Conservation (phyloP, 495 filamentous ascomycete genomes). For the Penicillium coffeae region DNA sequence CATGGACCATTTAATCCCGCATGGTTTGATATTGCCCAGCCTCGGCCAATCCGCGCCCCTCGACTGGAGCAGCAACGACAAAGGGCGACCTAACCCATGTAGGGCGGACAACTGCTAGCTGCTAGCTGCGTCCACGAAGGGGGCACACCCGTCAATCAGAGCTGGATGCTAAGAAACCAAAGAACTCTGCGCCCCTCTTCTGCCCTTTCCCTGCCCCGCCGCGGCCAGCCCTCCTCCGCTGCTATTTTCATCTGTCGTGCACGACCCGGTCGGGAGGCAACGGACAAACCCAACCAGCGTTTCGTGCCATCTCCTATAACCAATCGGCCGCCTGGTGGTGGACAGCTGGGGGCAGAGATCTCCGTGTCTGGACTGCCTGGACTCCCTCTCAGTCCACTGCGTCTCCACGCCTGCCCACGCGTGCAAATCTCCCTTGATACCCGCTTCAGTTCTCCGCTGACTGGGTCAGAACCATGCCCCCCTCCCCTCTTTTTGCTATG, state of each 20-base stretch:
- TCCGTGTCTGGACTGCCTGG: slow-evolving; percentile 17
- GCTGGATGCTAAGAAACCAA: no score
- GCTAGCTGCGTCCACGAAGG: neutral
- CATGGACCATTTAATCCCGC: neutral
- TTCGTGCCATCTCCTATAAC: neutral
- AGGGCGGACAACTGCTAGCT: neutral
- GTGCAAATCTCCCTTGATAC: neutral
- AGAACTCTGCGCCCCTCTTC: slow-evolving; percentile 1
- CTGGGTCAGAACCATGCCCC: neutral
- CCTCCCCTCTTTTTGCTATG: neutral
- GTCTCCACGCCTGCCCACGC: slow-evolving; percentile 7
- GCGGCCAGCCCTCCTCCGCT: slow-evolving; percentile 15
- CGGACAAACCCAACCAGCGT: neutral
- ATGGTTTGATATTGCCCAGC: neutral
- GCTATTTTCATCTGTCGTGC: slow-evolving; percentile 18
- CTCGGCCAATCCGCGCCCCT: neutral
- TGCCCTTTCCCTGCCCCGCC: slow-evolving; percentile 19
- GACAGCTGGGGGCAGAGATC: slow-evolving; percentile 12
- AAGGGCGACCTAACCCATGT: neutral
- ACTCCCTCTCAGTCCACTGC: neutral
- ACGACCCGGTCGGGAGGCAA: slow-evolving; percentile 3
- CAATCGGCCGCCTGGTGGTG: slow-evolving; percentile 13
- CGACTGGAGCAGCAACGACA: neutral
- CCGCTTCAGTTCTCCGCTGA: neutral
- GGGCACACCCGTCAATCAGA: slow-evolving; percentile 10